Evolutionary conservation across 129 eudicot genomes (phyloP), one percentile per base, ranked within the genome.

Genomic region (Helichrysum umbraculigerum): DNA sequence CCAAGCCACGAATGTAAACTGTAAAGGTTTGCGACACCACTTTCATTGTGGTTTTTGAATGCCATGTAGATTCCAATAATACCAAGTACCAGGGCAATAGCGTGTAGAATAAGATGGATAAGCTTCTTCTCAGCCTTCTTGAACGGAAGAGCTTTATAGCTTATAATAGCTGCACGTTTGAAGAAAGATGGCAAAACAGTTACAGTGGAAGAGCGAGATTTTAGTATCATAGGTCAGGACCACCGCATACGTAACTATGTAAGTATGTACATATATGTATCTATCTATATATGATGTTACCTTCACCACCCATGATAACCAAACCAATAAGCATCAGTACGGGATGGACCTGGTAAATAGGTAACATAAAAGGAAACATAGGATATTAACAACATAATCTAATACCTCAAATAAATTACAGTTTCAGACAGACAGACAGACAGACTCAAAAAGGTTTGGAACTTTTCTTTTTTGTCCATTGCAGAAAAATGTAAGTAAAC

Each of bases 1-100:
- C 99, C 99, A 33, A 95, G 60, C 99, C 99, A 95, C 32, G 99
- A 95, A 79, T 95, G 99, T 78, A 95, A 83, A 76, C 99, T 95
- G 92, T 95, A 95, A 20, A 95, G 83, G 70, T 95, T 95, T 80
- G 88, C 91, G 68, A 95, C 56, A 47, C 86, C 85, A 73, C 91
- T 89, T 76, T 95, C 99, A 44, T 95, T 95, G 70, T 95, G 97
- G 78, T 19, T 81, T 80, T 95, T 95, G 89, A 95, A 95, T 16
- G 97, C 99, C 63, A 85, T 83, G 65, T 85, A 91, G 14, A 95
- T 83, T 32, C 99, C 99, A 9, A 91, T 72, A 25, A 88, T 91
- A 57, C 97, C 99, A n/a, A 95, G 99, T 73, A 85, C 37, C 20
- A 95, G 84, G 66, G 99, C 97, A 12, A 89, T 81, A 6, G 86